Base-by-base conservation (phyloP, 352 stramenopile genomes). In the Phytophthora pisi region DNA sequence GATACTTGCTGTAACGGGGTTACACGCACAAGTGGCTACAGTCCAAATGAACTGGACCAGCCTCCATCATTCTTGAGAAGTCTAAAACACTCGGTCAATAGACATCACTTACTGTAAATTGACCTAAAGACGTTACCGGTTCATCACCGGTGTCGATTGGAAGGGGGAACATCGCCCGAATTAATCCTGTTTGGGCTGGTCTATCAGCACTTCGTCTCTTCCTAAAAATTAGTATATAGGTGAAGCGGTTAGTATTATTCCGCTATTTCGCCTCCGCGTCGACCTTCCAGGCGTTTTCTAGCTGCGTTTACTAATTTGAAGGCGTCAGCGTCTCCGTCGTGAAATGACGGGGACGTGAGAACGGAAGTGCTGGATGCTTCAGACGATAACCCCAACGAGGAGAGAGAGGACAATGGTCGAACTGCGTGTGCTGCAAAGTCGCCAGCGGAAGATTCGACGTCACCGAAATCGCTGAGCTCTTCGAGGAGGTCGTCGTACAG, bases 281-380 rank as follows among this genome's bases (percentile, higher is more conserved):
- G 47, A 28, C 38, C 73, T 45, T 80, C 75, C 9, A 82, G 64
- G 7, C 72, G 72, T 42, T 77, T 74, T 51, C 75, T 66, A 30
- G 75, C 75, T 50, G 65, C 75, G 31, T 73, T 81, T n/a, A 83
- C 73, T 4, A 81, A 61, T 45, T 75, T 64, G 24, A 71, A 74
- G 3, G 66, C 59, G 9, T 73, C 51, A 4, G 57, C 67, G 20
- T 83, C 62, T 42, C 40, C 61, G 31, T 68, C 57, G 45, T 70
- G 55, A 42, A 77, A 78, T 13, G 75, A 75, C n/a, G 57, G 47
- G 1, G 55, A 57, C 0, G 62, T 79, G 4, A 73, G 34, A 38
- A 60, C 66, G 34, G 66, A 66, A 0, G 24, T 59, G 3, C 38
- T 51, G 3, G 70, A 64, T 9, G 31, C 5, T 31, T 63, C 43